Base-by-base conservation (phyloP, 495 filamentous ascomycete genomes). In the Cryomyces minteri region DNA sequence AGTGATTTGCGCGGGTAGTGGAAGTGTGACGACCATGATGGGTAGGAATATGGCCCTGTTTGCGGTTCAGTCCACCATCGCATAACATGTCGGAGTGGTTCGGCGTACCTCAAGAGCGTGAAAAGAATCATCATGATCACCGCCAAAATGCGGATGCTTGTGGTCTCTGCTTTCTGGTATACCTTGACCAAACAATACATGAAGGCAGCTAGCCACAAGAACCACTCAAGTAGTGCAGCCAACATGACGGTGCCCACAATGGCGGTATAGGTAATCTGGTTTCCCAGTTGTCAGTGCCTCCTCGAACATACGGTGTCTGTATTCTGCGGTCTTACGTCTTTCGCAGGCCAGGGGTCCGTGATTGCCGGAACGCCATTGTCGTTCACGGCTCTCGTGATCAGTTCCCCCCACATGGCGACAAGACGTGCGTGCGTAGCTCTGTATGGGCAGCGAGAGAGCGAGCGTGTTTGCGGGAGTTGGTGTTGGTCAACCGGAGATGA, bases 11-110 rank as follows among this genome's bases (percentile, higher is more conserved):
- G 70, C 53, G 5, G 90, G 90, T 7, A 96, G 67, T 0, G 90
- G 90, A 29, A 98, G 72, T 0, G 88, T 98, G 31, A 95, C 86
- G 31, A 96, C 55, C 87, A 98, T 94, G 48, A 95, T 77, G 0
- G 88, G 88, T 11, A 95, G 67, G 61, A 94, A 98, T 36, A 88
- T 82, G 45, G 68, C 71, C 55, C 88, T 95, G 43, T 18, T 9
- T 38, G 12, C 25, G 31, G n/a, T 41, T 31, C 41, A 49, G 32
- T 39, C 32, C 31, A 11, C 14, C 43, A 33, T 11, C 12, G 34
- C 12, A 38, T 10, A 38, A 37, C 34, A 46, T 28, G 25, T 25
- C 18, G 18, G 4, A 14, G 2, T 1, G 9, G 12, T 10, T 38
- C 43, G 46, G 48, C 70, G 50, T 69, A 93, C 84, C 88, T 79